Evolutionary conservation across 345 rosid genomes (phyloP), one percentile per base, ranked within the genome.

Genomic region (Lumnitzera racemosa): DNA sequence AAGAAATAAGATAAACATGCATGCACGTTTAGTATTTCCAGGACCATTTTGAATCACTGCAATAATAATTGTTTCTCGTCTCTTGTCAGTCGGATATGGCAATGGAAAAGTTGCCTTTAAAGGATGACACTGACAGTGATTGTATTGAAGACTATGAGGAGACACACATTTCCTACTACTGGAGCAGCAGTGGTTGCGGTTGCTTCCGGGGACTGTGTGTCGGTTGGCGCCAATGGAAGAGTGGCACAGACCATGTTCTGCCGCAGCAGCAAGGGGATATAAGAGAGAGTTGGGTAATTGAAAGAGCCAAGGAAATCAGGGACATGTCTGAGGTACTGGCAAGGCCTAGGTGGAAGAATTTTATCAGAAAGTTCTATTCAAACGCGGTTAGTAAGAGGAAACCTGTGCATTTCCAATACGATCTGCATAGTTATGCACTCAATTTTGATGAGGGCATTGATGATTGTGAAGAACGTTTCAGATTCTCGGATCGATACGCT

Each of bases 331-430:
- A 83, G 64, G 56, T 73, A 16, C 53, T 79, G 20, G 83, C 86
- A 14, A 83, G 86, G 31, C 87, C 86, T 0, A 82, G 61, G 62
- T 82, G 89, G 89, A 90, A 90, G 81, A 80, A 75, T 56, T 70
- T 85, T 11, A 77, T 88, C 15, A 53, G 80, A 4, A 82, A 83
- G 46, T 72, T 74, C 46, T 73, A 79, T 47, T 17, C 15, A 15
- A 55, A 54, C 11, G 68, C 75, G 48, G 23, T 12, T 31, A 66
- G 36, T 60, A 78, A 67, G 67, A 75, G 63, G 75, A 81, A 15
- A 70, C 57, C 52, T 58, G 64, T 61, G 57, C 77, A 68, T 52
- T 85, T 68, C 61, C 78, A 71, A 0, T 84, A 86, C 11, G 97
- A 88, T 77, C 82, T 80, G 53, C 69, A 43, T 55, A 83, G 83